A percentile compares a stretch with the other conserved stretches of the same genome.
These are phyloP conservation scores for Naganishia liquefaciens DNA, from an alignment of 1,284 basidiomycete genomes.

Conservation along the genomic window DNA sequence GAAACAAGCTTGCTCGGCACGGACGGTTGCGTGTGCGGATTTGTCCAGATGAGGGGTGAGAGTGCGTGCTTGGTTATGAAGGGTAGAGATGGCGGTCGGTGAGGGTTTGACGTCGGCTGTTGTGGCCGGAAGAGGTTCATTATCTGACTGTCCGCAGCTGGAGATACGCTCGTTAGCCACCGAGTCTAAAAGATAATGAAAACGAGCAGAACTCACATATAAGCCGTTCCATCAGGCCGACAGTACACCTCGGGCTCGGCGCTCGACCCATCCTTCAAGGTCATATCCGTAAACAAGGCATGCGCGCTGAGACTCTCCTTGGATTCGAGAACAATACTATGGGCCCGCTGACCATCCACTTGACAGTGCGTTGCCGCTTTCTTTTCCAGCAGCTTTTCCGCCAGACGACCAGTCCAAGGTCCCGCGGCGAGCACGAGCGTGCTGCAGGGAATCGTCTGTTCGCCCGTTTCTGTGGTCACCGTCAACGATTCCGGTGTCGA, in stretches of 20 bases:
- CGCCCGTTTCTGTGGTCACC: slow-evolving; percentile 11
- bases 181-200: background rate
- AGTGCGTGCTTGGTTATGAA: slow-evolving; percentile 55
- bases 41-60: slow-evolving; percentile 54
- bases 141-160: slow-evolving; percentile 52
- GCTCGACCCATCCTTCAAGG: slow-evolving; percentile 52
- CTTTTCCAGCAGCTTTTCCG: slow-evolving; percentile 52
- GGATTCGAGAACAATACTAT: slow-evolving; percentile 56
- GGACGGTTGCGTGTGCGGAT: slow-evolving; percentile 17
- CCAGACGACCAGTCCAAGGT: slow-evolving; percentile 75
- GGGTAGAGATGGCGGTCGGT: slow-evolving; percentile 49
- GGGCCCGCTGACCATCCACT: slow-evolving; percentile 54
- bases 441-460: slow-evolving; percentile 44
- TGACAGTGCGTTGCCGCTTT: slow-evolving; percentile 39
- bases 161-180: background rate
- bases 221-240: slow-evolving; percentile 52
- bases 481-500: slow-evolving; percentile 6
- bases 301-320: slow-evolving; percentile 45
- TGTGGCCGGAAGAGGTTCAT: slow-evolving; percentile 50
- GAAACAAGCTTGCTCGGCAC: slow-evolving; percentile 59
- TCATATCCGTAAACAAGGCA: slow-evolving; percentile 61
- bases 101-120: slow-evolving; percentile 54
- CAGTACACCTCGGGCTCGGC: slow-evolving; percentile 58
- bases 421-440: slow-evolving; percentile 73
- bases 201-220: slow-evolving; percentile 42